These are phyloP conservation scores for Neopestalotiopsis rosae DNA, from an alignment of 2,329 filamentous ascomycete genomes.

Conservation along the genomic window DNA sequence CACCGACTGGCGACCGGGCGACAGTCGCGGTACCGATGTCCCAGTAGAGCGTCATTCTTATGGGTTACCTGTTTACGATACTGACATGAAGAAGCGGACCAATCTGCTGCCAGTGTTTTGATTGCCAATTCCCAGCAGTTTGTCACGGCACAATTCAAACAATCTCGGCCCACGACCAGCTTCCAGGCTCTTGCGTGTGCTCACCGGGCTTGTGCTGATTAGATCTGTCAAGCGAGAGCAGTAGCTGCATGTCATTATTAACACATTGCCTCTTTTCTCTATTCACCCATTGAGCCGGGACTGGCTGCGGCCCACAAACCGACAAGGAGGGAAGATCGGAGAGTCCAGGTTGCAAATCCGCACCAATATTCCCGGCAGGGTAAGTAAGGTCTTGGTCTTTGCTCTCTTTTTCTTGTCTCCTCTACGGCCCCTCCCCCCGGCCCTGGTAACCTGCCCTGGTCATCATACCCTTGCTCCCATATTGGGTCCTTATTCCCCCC, in stretches of 20 bases:
- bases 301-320: slow-evolving; percentile 12
- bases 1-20: background rate
- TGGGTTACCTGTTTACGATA: background rate
- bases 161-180: slow-evolving; percentile 9
- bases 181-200: slow-evolving; percentile 7
- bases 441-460: slow-evolving; percentile 8
- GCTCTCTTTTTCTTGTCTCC: slow-evolving; percentile 4
- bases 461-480: slow-evolving; percentile 12
- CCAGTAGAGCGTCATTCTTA: background rate
- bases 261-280: slow-evolving; percentile 19
- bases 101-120: background rate
- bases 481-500: slow-evolving; percentile 23
- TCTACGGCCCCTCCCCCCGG: slow-evolving; percentile 1
- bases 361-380: slow-evolving; percentile 18
- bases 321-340: slow-evolving; percentile 18
- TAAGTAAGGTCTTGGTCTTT: background rate
- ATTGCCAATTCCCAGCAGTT: slow-evolving; percentile 14
- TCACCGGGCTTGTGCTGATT: background rate
- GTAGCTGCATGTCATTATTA: slow-evolving; percentile 21
- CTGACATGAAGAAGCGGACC: background rate
- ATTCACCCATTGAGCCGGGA: slow-evolving; percentile 31
- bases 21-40: background rate
- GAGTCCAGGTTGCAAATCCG: slow-evolving; percentile 9
- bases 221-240: slow-evolving; percentile 15
- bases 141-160: slow-evolving; percentile 13